These are phyloP conservation scores for Zostera marina DNA, from an alignment of 116 monocot genomes.

Conservation along the genomic window DNA sequence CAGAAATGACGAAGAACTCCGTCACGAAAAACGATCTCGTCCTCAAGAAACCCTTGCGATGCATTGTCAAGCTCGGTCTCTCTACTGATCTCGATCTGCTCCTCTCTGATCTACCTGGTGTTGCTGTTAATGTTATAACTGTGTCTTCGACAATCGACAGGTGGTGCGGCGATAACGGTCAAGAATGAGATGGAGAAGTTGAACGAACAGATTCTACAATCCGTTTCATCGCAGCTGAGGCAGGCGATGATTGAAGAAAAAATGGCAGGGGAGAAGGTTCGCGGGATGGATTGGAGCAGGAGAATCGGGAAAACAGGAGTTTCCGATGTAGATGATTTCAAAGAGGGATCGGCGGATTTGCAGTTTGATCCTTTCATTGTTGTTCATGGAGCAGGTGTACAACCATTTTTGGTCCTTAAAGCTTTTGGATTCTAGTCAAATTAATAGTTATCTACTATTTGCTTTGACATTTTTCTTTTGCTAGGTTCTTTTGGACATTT, in stretches of 20 bases:
- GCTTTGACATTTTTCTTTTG: neutral
- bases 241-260: neutral
- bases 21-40: too few species aligned
- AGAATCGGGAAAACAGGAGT: neutral
- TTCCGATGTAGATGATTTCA: neutral
- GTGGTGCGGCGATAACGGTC: constrained; percentile 84
- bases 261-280: neutral
- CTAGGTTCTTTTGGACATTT: constrained; percentile 97
- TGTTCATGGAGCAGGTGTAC: constrained; percentile 10
- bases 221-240: constrained; percentile 62
- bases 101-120: too few species aligned
- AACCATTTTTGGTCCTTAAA: neutral
- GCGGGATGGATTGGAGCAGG: constrained; percentile 12
- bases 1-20: too few species aligned
- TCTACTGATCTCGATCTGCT: too few species aligned
- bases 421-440: too few species aligned
- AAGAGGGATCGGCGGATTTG: neutral
- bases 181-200: constrained; percentile 91
- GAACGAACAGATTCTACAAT: constrained; percentile 36
- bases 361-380: constrained; percentile 2
- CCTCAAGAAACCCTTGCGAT: too few species aligned
- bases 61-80: too few species aligned
- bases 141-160: constrained; percentile 26
- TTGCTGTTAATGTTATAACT: too few species aligned
- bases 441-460: too few species aligned